phyloP scores from a whole-genome alignment of 2,329 filamentous ascomycete species.

The Tolypocladium album region DNA sequence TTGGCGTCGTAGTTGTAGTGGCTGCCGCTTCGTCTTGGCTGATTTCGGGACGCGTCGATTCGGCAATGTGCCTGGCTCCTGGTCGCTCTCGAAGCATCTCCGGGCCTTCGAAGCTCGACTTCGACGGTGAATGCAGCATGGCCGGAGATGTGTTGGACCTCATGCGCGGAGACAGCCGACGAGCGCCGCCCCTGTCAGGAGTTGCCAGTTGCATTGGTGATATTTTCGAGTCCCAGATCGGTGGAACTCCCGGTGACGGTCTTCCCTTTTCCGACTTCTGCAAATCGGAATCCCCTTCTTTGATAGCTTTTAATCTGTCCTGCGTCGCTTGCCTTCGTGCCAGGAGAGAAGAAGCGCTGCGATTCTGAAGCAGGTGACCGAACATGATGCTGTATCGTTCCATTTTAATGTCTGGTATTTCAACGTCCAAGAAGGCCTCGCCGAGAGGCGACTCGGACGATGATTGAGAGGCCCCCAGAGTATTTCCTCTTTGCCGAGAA shows the following conservation, averaged over 20 bases:
- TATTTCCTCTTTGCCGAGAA: neutral
- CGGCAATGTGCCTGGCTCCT: slow-evolving; percentile 1
- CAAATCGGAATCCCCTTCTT: slow-evolving; percentile 18
- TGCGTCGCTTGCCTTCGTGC: slow-evolving; percentile 48
- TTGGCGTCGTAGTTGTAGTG: neutral
- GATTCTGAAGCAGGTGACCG: slow-evolving; percentile 52
- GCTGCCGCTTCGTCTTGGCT: neutral
- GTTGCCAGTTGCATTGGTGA: slow-evolving; percentile 29
- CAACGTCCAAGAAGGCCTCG: slow-evolving; percentile 50
- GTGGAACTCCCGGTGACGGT: slow-evolving; percentile 23
- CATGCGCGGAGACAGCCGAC: slow-evolving; percentile 25
- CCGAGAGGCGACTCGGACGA: slow-evolving; percentile 1
- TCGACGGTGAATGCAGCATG: slow-evolving; percentile 31
- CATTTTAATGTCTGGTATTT: slow-evolving; percentile 71
- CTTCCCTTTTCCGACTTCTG: slow-evolving; percentile 17
- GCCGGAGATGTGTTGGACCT: slow-evolving; percentile 48
- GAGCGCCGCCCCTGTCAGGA: neutral
- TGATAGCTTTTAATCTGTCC: slow-evolving; percentile 39
- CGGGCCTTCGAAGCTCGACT: slow-evolving; percentile 19
- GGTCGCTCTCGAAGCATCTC: neutral
- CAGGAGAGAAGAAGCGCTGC: slow-evolving; percentile 28
- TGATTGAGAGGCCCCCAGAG: neutral
- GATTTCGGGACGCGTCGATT: neutral
- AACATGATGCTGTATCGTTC: slow-evolving; percentile 97
- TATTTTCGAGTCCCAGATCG: slow-evolving; percentile 16